These are phyloP conservation scores for Sporormia fimetaria DNA, from an alignment of 495 filamentous ascomycete genomes.

Conservation along the genomic window DNA sequence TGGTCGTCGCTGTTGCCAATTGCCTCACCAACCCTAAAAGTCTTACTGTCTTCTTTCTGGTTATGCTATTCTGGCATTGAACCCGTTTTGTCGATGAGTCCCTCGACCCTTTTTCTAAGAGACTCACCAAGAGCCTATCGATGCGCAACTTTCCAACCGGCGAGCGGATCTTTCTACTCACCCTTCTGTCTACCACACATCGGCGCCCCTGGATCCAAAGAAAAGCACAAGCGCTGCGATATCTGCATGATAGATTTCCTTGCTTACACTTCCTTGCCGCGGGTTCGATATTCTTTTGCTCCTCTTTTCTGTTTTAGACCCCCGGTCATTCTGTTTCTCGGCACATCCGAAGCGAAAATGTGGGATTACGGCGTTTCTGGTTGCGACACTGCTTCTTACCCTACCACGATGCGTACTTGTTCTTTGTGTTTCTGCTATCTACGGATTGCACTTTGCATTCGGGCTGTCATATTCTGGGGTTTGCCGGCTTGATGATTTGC, in stretches of 20 bases:
- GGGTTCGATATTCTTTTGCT: slow-evolving; percentile 9
- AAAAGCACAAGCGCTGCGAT: slow-evolving; percentile 19
- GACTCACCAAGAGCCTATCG: slow-evolving; percentile 2
- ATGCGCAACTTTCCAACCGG: slow-evolving; percentile 1
- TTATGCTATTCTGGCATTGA: too few relatives aligned
- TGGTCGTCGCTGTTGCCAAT: neutral
- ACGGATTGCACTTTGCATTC: slow-evolving; percentile 3
- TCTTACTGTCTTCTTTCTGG: too few relatives aligned
- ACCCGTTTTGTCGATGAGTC: too few relatives aligned
- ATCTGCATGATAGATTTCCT: slow-evolving; percentile 28
- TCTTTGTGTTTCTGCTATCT: slow-evolving; percentile 7
- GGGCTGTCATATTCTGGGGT: neutral
- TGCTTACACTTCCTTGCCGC: slow-evolving; percentile 9
- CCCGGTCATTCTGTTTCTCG: slow-evolving; percentile 9
- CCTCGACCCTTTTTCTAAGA: too few relatives aligned
- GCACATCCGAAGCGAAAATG: slow-evolving; percentile 15
- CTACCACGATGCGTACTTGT: slow-evolving; percentile 6
- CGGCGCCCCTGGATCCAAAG: slow-evolving; percentile 20
- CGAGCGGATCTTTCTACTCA: slow-evolving; percentile 8
- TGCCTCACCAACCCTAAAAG: too few relatives aligned
- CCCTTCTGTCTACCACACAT: slow-evolving; percentile 24
- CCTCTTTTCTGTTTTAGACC: slow-evolving; percentile 12
- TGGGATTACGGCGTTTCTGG: slow-evolving; percentile 10
- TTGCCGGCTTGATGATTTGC: slow-evolving; percentile 4
- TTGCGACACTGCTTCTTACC: slow-evolving; percentile 6